Percentiles rank a stretch among this genome's conserved stretches.
Evolutionary conservation across 1,284 basidiomycete genomes (phyloP).

Genomic region (Ganoderma multipileum): DNA sequence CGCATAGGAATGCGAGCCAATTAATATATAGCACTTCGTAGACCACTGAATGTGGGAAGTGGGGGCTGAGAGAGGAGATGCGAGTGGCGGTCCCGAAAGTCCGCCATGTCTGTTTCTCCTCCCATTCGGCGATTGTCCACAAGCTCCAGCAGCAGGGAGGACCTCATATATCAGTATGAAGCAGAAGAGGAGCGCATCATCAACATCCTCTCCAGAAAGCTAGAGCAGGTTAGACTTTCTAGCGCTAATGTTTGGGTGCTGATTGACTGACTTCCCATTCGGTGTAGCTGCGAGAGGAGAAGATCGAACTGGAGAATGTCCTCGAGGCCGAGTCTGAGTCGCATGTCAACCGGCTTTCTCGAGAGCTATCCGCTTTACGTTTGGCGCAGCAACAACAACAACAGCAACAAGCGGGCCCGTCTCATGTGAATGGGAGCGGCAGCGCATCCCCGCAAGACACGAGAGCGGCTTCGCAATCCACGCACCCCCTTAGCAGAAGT

Average conservation of each 20-base stretch:
- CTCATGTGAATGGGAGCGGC: conserved; percentile 41
- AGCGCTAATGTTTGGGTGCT: not conserved
- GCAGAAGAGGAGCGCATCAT: conserved; percentile 88
- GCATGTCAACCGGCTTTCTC: conserved; percentile 75
- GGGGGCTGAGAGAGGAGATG: conserved; percentile 16
- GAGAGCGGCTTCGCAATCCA: conserved; percentile 23
- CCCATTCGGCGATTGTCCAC: conserved; percentile 61
- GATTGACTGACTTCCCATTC: conserved; percentile 2
- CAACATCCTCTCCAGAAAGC: conserved; percentile 77
- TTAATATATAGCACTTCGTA: no score
- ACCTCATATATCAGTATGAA: conserved; percentile 84
- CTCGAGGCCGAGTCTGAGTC: conserved; percentile 82
- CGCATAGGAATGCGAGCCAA: no score
- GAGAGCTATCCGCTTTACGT: conserved; percentile 72
- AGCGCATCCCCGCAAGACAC: conserved; percentile 41
- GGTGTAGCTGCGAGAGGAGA: conserved; percentile 76
- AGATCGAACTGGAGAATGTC: conserved; percentile 80
- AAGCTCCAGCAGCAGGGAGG: conserved; percentile 66
- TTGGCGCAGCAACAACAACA: conserved; percentile 50
- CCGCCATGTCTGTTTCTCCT: conserved; percentile 65
- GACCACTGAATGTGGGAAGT: no score
- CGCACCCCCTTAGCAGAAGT: conserved; percentile 35
- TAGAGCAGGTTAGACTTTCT: conserved; percentile 68
- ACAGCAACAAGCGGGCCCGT: conserved; percentile 23
- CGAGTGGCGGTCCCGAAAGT: not conserved